Conservation (phyloP, 768 basidiomycete species). For the Lactarius sanguifluus region DNA sequence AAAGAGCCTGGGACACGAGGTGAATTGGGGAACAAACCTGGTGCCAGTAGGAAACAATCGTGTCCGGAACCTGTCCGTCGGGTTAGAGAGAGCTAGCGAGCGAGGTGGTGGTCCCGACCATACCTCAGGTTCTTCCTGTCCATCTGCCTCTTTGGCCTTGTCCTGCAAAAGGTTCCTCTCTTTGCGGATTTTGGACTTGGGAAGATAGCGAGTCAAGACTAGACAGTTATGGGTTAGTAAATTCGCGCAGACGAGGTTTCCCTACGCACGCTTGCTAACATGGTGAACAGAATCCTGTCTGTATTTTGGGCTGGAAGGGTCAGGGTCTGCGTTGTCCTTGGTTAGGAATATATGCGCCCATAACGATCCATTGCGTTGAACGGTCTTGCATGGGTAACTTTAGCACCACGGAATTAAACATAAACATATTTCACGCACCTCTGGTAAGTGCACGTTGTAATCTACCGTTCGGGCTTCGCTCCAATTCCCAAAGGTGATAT, state of each 20-base stretch:
- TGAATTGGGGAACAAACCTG: slow-evolving; percentile 44
- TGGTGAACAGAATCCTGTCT: slow-evolving; percentile 61
- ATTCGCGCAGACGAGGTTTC: slow-evolving; percentile 17
- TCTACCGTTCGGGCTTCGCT: slow-evolving; percentile 55
- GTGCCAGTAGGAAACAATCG: slow-evolving; percentile 82
- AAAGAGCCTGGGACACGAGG: not conserved
- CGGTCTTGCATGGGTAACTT: slow-evolving; percentile 48
- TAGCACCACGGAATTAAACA: not conserved
- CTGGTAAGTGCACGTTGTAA: slow-evolving; percentile 63
- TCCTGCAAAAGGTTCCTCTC: slow-evolving; percentile 73
- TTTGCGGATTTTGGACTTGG: slow-evolving; percentile 70
- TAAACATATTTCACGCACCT: slow-evolving; percentile 44
- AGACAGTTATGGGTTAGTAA: slow-evolving; percentile 8
- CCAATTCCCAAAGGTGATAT: slow-evolving; percentile 78
- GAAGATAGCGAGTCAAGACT: slow-evolving; percentile 88
- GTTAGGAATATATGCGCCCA: slow-evolving; percentile 84
- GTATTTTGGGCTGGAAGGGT: slow-evolving; percentile 57
- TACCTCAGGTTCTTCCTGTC: slow-evolving; percentile 54
- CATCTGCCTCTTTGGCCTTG: slow-evolving; percentile 41
- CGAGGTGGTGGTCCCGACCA: slow-evolving; percentile 10
- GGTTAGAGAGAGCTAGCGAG: slow-evolving; percentile 15
- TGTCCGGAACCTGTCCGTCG: slow-evolving; percentile 17
- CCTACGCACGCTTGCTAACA: slow-evolving; percentile 65
- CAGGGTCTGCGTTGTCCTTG: slow-evolving; percentile 61
- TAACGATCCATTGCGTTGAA: slow-evolving; percentile 73